These are phyloP conservation scores for Populus hybrid DNA, from an alignment of 441 rosid genomes.

Conservation along the genomic window DNA sequence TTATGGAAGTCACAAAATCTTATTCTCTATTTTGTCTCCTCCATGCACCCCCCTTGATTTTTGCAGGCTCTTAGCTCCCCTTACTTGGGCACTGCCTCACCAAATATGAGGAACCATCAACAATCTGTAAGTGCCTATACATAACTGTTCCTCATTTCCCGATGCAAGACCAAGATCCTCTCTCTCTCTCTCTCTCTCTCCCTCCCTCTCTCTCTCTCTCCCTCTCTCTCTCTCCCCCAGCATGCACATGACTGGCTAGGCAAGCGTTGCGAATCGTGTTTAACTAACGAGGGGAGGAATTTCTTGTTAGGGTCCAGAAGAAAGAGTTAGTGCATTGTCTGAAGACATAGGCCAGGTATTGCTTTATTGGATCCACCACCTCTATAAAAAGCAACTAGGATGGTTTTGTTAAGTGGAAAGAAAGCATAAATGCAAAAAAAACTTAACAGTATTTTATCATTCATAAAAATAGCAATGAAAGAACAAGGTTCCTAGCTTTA, in stretches of 20 bases:
- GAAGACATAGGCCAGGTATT: conserved; percentile 84
- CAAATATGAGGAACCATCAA: conserved; percentile 55
- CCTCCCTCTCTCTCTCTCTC: too few species aligned
- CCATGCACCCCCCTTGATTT: not conserved
- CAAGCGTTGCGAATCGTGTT: not conserved
- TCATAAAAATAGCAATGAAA: conserved; percentile 20
- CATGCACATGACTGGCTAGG: not conserved
- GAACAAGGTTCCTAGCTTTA: conserved; percentile 46
- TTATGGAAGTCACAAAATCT: conserved; percentile 18
- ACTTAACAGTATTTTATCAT: conserved; percentile 2
- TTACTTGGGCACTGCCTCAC: conserved; percentile 69
- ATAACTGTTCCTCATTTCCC: conserved; percentile 7
- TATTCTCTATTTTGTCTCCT: not conserved
- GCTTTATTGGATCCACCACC: conserved; percentile 36
- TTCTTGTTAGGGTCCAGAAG: conserved; percentile 60
- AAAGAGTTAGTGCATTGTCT: conserved; percentile 69
- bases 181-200: not conserved
- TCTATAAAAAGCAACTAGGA: conserved; percentile 12
- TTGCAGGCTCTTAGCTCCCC: conserved; percentile 86
- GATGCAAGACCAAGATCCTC: conserved; percentile 9
- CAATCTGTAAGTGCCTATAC: conserved; percentile 43
- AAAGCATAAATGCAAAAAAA: conserved; percentile 12
- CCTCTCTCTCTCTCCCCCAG: not conserved
- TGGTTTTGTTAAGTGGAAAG: conserved; percentile 15
- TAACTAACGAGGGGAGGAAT: not conserved